Conservation (phyloP, 495 filamentous ascomycete genomes). For the Bombardia bombarda region DNA sequence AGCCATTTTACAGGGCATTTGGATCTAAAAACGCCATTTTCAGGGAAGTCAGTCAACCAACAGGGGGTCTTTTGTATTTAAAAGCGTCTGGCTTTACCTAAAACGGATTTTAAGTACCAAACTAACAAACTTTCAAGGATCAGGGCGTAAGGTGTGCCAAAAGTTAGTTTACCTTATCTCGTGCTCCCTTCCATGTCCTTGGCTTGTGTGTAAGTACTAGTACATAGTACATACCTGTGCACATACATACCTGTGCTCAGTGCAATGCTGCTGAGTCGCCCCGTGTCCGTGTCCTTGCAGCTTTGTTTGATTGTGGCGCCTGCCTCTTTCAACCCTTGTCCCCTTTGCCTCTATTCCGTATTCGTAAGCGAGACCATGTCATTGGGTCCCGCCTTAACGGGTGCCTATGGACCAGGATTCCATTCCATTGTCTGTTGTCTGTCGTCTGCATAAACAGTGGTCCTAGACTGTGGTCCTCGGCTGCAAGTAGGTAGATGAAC, state of each 20-base stretch:
- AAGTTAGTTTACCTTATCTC: not conserved
- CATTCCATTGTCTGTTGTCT: not conserved
- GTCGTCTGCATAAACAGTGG: not conserved
- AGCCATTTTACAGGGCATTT: too few relatives aligned
- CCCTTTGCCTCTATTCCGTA: not conserved
- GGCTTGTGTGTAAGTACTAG: not conserved
- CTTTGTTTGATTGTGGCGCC: too few relatives aligned
- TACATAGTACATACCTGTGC: not conserved
- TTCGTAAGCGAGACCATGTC: conserved; percentile 9
- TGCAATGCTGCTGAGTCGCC: not conserved
- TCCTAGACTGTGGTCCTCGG: too few relatives aligned
- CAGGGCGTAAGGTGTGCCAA: not conserved
- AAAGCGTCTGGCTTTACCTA: too few relatives aligned
- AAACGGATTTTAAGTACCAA: too few relatives aligned
- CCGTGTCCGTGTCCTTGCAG: too few relatives aligned
- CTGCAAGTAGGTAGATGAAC: too few relatives aligned
- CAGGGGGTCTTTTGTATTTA: too few relatives aligned
- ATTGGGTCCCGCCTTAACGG: conserved; percentile 18
- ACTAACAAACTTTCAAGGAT: not conserved
- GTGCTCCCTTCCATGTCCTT: not conserved
- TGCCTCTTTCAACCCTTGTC: too few relatives aligned
- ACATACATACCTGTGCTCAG: not conserved
- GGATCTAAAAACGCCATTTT: too few relatives aligned
- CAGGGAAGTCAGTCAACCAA: too few relatives aligned
- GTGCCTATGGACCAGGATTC: conserved; percentile 3